Percentiles rank a stretch among this genome's conserved stretches.
phyloP scores from a whole-genome alignment of 2,329 filamentous ascomycete genomes.

The Cytospora paraplurivora region DNA sequence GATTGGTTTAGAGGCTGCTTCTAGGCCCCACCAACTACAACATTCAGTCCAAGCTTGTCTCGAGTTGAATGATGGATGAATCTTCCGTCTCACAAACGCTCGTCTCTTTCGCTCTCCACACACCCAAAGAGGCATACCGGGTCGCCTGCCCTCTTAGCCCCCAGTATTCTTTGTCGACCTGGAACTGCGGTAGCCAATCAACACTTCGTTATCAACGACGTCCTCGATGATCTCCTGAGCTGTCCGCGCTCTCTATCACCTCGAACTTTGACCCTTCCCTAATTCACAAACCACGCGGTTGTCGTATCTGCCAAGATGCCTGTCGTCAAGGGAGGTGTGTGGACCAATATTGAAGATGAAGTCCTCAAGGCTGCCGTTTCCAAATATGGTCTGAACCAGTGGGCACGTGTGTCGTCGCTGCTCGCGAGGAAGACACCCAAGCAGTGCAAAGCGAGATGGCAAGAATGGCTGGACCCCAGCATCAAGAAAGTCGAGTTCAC shows the following conservation, averaged over 20 bases:
- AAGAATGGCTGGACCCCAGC: conserved; percentile 95
- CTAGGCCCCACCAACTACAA: not conserved
- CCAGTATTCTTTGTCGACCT: not conserved
- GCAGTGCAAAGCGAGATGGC: conserved; percentile 98
- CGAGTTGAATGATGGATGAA: not conserved
- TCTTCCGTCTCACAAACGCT: not conserved
- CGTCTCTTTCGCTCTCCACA: not conserved
- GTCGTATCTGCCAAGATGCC: conserved; percentile 54
- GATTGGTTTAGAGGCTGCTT: conserved; percentile 4
- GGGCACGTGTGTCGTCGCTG: conserved; percentile 96
- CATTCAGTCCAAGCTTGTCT: too few relatives aligned
- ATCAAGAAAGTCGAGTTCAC: conserved; percentile 99
- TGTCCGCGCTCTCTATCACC: not conserved
- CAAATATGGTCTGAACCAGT: conserved; percentile 95
- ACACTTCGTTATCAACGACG: not conserved
- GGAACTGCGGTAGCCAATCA: not conserved
- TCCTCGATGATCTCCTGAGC: conserved; percentile 2
- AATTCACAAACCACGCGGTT: not conserved
- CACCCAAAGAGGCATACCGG: not conserved
- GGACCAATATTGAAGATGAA: conserved; percentile 85
- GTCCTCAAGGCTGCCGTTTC: conserved; percentile 95
- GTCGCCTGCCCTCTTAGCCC: not conserved
- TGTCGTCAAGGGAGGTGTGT: conserved; percentile 74
- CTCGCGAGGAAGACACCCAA: conserved; percentile 97
- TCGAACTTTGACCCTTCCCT: not conserved